Evolutionary conservation across 2,329 filamentous ascomycete genomes (phyloP).

Genomic region (Botrytis hyacinthi): DNA sequence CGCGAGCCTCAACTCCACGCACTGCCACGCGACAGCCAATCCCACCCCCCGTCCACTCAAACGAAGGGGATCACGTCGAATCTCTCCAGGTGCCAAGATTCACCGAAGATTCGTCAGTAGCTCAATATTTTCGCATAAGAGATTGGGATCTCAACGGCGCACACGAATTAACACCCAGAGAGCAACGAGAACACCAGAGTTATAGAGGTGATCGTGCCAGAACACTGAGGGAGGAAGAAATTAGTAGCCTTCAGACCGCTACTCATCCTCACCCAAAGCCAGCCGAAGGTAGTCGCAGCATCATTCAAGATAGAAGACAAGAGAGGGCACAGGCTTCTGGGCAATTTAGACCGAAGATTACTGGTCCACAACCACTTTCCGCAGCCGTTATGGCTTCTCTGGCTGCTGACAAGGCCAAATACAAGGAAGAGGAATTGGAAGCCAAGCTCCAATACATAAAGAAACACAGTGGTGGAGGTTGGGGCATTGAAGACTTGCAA

Average conservation of each 20-base stretch:
- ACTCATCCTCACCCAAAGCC: neutral
- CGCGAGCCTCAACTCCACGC: neutral
- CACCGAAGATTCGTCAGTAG: neutral
- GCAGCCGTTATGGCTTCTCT: neutral
- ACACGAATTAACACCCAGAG: neutral
- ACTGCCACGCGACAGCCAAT: neutral
- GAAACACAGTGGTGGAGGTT: neutral
- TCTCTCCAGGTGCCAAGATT: neutral
- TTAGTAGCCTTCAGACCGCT: neutral
- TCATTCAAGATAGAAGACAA: neutral
- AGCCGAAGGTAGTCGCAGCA: neutral
- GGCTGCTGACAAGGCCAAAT: neutral
- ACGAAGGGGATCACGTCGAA: neutral
- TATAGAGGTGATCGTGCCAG: neutral
- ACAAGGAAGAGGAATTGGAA: neutral
- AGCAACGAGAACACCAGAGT: neutral
- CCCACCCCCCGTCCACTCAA: neutral
- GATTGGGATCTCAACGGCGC: neutral
- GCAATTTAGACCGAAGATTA: fast-evolving
- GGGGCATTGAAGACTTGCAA: neutral
- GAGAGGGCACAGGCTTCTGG: too few relatives aligned
- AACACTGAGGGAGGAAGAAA: neutral
- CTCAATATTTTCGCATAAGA: neutral
- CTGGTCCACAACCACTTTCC: neutral
- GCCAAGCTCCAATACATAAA: neutral